Base-by-base conservation (phyloP, 192 early-diverging fungal species). In the Coemansia sp. region DNA sequence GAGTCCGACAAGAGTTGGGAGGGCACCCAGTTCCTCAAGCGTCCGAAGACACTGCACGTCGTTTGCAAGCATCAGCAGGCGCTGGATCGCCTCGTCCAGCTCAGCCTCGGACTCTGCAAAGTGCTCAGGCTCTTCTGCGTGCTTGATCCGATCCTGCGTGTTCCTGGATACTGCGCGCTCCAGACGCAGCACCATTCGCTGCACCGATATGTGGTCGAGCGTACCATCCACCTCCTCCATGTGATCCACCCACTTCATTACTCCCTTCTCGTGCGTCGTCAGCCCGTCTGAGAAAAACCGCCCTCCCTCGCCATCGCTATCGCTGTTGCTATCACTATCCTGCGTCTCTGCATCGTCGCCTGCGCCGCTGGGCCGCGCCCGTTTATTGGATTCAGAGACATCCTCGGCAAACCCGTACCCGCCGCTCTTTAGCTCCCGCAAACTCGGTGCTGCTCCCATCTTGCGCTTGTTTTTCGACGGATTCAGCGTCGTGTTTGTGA, bases 71-170 rank as follows among this genome's bases (percentile, higher is more conserved):
- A 87, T 84, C 66, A 90, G 74, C 55, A 99, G 74, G 38, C 76
- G 81, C 63, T 95, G 91, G 50, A 97, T 88, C 42, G 92, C 92
- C 68, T 95, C 93, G 65, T 95, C 96, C 39, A 99, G 82, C 69
- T 97, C 95, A 10, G 93, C 89, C 75, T 99, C 97, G 32, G 95
- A 97, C 61, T 97, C 95, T 69, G 96, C 92, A 77, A 98, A 98
- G 56, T 86, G 81, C 67, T 60, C 48, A 4, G 83, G 82, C 38
- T 46, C 50, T 25, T 92, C 85, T 0, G 88, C 72, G 74, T 92
- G 90, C 70, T 90, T 89, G 13, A 93, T 86, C 44, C 97, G 90
- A 69, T 92, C 85, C 60, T 94, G 88, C 60, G 93, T 89, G 82
- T 99, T 99, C 57, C 89, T 94, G 60, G 85, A 89, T 72, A 97